phyloP scores from a whole-genome alignment of 495 filamentous ascomycete genomes.

The Talaromyces proteolyticus region DNA sequence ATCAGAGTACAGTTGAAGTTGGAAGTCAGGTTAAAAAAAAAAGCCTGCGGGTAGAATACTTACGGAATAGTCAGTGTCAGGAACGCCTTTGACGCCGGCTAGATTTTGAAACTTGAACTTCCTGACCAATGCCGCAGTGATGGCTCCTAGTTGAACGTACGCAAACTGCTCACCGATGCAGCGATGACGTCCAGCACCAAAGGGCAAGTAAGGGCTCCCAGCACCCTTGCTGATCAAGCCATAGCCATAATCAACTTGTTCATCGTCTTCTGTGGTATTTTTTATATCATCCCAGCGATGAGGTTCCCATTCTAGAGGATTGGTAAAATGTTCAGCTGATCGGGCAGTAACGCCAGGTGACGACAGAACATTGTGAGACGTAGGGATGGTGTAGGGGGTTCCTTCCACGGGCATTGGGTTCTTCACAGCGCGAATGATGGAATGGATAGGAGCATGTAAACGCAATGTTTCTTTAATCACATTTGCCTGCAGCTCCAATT shows the following conservation, averaged over 20 bases:
- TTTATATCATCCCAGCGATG: constrained; percentile 67
- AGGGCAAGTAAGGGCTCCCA: constrained; percentile 83
- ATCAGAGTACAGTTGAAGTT: background rate
- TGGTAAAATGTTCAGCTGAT: constrained; percentile 69
- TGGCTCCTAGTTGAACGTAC: constrained; percentile 83
- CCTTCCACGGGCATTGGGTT: constrained; percentile 70
- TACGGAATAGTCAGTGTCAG: constrained; percentile 81
- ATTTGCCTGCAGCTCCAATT: constrained; percentile 61
- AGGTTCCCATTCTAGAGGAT: constrained; percentile 78
- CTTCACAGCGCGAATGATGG: constrained; percentile 81
- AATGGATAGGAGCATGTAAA: constrained; percentile 76
- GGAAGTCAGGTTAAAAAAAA: background rate
- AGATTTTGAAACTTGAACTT: constrained; percentile 68
- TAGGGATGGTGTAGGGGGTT: constrained; percentile 73
- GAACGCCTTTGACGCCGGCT: constrained; percentile 59
- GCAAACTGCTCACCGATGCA: constrained; percentile 98
- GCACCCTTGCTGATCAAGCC: constrained; percentile 88
- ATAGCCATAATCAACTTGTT: constrained; percentile 80
- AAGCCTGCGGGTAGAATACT: constrained; percentile 25
- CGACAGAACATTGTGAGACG: constrained; percentile 68
- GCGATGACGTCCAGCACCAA: constrained; percentile 87
- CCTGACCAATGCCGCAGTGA: constrained; percentile 73
- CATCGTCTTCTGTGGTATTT: constrained; percentile 35
- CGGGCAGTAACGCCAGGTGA: constrained; percentile 73
- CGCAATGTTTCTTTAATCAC: constrained; percentile 79